These are phyloP conservation scores for Yueomyces sp. DNA, from an alignment of 1,139 yeast genomes.

Conservation along the genomic window DNA sequence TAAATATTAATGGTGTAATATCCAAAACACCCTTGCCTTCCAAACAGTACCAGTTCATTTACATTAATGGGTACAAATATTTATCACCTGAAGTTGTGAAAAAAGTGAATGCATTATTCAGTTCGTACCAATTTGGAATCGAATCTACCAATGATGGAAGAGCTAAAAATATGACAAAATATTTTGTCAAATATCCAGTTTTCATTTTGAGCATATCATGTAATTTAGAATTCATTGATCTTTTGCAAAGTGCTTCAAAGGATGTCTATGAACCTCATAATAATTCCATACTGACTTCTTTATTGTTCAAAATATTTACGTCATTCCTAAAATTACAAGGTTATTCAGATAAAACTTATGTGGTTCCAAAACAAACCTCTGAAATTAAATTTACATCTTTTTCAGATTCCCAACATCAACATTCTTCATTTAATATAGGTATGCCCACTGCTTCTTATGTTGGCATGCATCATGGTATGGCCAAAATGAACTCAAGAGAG, in stretches of 20 bases:
- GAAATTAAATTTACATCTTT: background rate
- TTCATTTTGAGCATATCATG: slow-evolving; percentile 29
- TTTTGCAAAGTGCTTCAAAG: slow-evolving; percentile 34
- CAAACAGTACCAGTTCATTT: slow-evolving; percentile 34
- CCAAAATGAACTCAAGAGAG: slow-evolving; percentile 4
- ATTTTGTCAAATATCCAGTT: slow-evolving; percentile 26
- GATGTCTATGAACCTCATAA: slow-evolving; percentile 19
- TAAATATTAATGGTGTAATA: slow-evolving; percentile 23
- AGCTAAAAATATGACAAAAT: slow-evolving; percentile 21
- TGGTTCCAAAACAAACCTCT: background rate
- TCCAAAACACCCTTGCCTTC: slow-evolving; percentile 24
- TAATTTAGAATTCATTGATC: slow-evolving; percentile 25
- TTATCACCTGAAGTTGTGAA: slow-evolving; percentile 17
- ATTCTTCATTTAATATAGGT: background rate
- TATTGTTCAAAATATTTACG: slow-evolving; percentile 24
- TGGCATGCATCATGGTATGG: background rate
- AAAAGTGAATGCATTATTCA: slow-evolving; percentile 24
- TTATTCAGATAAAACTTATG: slow-evolving; percentile 3
- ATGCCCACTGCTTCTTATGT: background rate
- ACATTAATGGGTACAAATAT: slow-evolving; percentile 33
- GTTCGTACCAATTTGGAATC: slow-evolving; percentile 15
- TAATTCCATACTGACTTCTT: slow-evolving; percentile 20
- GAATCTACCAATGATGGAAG: slow-evolving; percentile 3
- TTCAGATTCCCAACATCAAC: background rate
- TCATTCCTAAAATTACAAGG: slow-evolving; percentile 24